Evolutionary conservation across 2,329 filamentous ascomycete species (phyloP).

Genomic region (Pezicula carpinea): DNA sequence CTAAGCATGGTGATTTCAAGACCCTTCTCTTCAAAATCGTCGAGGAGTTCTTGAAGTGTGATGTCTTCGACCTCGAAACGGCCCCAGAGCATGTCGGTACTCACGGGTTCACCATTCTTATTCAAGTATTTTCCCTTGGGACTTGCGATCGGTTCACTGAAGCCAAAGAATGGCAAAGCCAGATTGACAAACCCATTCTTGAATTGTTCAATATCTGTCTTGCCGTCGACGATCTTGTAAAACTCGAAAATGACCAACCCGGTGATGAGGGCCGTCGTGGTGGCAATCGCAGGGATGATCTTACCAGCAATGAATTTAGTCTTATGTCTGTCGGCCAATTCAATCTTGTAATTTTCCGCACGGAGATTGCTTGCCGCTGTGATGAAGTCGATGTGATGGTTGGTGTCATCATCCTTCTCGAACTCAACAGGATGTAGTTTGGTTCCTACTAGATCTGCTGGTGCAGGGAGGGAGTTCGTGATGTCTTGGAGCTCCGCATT

Average conservation of each 20-base stretch:
- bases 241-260: conserved; percentile 89
- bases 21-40: conserved; percentile 75
- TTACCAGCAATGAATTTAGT: conserved; percentile 99
- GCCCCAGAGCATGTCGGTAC: conserved; percentile 96
- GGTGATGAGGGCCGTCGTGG: conserved; percentile 91
- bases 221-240: conserved; percentile 95
- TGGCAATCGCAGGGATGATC: conserved; percentile 98
- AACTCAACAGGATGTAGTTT: conserved; percentile 91
- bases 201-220: conserved; percentile 96
- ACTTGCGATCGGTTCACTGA: conserved; percentile 92
- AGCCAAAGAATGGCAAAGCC: conserved; percentile 94
- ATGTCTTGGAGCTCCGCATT: conserved; percentile 71
- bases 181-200: conserved; percentile 99
- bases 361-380: conserved; percentile 94
- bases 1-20: conserved; percentile 88
- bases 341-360: conserved; percentile 97
- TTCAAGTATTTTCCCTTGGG: conserved; percentile 89
- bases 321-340: conserved; percentile 88
- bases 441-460: conserved; percentile 80
- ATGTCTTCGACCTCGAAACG: conserved; percentile 88
- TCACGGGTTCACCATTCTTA: conserved; percentile 65
- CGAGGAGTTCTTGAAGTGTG: conserved; percentile 77
- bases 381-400: conserved; percentile 99
- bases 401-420: conserved; percentile 97
- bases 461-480: conserved; percentile 66